phyloP scores from a whole-genome alignment of 2,329 filamentous ascomycete genomes.

The Rosellinia necatrix region DNA sequence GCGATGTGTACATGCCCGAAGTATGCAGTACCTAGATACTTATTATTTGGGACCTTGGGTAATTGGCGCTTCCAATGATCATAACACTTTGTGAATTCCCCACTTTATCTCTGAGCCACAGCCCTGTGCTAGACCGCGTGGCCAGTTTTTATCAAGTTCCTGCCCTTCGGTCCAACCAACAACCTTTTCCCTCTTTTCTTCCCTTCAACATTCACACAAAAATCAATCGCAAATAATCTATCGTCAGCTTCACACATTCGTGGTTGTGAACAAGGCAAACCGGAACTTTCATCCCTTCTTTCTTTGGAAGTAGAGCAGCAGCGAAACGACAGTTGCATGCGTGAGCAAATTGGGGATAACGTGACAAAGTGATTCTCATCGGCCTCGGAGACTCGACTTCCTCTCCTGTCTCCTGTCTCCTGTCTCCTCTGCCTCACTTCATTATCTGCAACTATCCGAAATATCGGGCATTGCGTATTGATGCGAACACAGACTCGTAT shows the following conservation, averaged over 20 bases:
- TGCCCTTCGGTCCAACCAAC: slow-evolving; percentile 4
- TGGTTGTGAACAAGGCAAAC: slow-evolving; percentile 23
- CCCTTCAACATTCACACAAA: slow-evolving; percentile 7
- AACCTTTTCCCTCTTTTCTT: not conserved
- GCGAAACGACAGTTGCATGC: slow-evolving; percentile 15
- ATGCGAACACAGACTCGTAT: slow-evolving; percentile 24
- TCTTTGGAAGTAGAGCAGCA: slow-evolving; percentile 12
- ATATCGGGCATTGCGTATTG: slow-evolving; percentile 21
- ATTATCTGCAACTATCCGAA: slow-evolving; percentile 5
- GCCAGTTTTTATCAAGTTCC: slow-evolving; percentile 21
- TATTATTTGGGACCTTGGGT: no score
- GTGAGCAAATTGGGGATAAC: slow-evolving; percentile 20
- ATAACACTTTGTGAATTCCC: no score
- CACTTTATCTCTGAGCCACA: slow-evolving; percentile 2
- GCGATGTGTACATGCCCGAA: no score
- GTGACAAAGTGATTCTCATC: slow-evolving; percentile 26
- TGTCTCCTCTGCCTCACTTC: slow-evolving; percentile 11
- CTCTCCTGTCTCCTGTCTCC: no score
- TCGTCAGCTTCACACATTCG: slow-evolving; percentile 9
- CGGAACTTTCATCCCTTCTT: not conserved
- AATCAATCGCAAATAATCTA: slow-evolving; percentile 15
- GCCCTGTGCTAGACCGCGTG: slow-evolving; percentile 5
- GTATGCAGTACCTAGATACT: no score
- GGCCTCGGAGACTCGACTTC: slow-evolving; percentile 6
- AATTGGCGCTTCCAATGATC: no score